Percentiles rank a stretch among this genome's conserved stretches.
Evolutionary conservation across 2,329 filamentous ascomycete species (phyloP).

Genomic region (Graphilbum sp.): DNA sequence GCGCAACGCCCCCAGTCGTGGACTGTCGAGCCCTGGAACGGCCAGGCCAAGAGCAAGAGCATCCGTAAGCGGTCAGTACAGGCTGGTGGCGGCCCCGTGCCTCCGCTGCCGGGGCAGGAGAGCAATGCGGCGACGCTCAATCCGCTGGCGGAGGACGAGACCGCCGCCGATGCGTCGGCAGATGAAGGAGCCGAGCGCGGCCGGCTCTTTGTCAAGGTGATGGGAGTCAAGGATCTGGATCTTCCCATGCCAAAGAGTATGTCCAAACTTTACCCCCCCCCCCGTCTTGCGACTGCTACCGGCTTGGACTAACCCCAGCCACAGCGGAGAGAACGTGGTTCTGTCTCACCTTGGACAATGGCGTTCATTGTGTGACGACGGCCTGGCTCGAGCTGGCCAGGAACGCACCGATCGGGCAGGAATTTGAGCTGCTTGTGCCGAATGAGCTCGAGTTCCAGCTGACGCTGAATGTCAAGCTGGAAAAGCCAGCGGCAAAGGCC

Average conservation of each 20-base stretch:
- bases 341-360: conserved; percentile 93
- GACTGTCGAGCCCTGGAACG: conserved; percentile 96
- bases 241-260: conserved; percentile 79
- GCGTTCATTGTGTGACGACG: conserved; percentile 92
- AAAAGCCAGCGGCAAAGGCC: conserved; percentile 50
- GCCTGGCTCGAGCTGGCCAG: conserved; percentile 85
- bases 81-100: conserved; percentile 44
- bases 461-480: conserved; percentile 87
- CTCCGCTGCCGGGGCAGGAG: conserved; percentile 74
- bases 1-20: conserved; percentile 75
- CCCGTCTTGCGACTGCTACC: too few relatives aligned
- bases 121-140: conserved; percentile 57
- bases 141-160: conserved; percentile 53
- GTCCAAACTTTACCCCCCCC: too few relatives aligned
- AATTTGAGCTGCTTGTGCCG: conserved; percentile 93
- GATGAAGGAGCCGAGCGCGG: conserved; percentile 79
- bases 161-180: conserved; percentile 34
- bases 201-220: conserved; percentile 93
- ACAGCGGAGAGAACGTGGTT: conserved; percentile 83
- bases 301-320: too few relatives aligned
- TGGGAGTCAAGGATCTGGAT: conserved; percentile 91
- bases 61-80: conserved; percentile 46
- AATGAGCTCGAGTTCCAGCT: conserved; percentile 98
- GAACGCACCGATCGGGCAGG: conserved; percentile 88
- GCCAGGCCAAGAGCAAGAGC: conserved; percentile 43